Percentiles rank a stretch among this genome's conserved stretches.
Conservation (phyloP, 2,329 filamentous ascomycete species). For the Triangularia verruculosa region DNA sequence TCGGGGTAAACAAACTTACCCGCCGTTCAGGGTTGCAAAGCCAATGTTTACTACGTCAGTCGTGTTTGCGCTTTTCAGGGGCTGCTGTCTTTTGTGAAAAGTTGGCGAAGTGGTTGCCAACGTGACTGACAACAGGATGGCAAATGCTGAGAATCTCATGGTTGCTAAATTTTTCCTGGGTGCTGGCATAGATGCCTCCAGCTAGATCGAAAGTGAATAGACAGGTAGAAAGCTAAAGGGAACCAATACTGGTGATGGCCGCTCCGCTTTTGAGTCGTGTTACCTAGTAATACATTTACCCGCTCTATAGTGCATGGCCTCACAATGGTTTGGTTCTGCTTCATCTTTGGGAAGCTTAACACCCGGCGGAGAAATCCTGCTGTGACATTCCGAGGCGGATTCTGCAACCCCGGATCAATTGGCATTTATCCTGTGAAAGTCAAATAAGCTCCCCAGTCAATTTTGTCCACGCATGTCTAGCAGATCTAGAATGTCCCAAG, state of each 20-base stretch:
- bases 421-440: neutral
- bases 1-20: slow-evolving; percentile 10
- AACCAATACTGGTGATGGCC: too few relatives aligned
- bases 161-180: neutral
- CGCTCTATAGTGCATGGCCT: neutral
- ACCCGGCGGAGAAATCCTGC: neutral
- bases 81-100: neutral
- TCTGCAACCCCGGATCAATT: neutral
- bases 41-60: slow-evolving; percentile 24
- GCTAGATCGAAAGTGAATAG: too few relatives aligned
- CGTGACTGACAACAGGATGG: neutral
- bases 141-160: neutral
- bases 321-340: neutral
- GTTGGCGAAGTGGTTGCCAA: neutral
- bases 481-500: neutral
- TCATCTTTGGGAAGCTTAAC: neutral
- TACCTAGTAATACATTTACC: neutral
- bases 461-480: neutral
- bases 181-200: too few relatives aligned
- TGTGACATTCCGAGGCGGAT: neutral
- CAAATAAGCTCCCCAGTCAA: neutral
- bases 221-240: too few relatives aligned
- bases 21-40: slow-evolving; percentile 26
- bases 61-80: slow-evolving; percentile 14
- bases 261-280: neutral